Conservation (phyloP, 2,329 filamentous ascomycete genomes). For the Magnaporthiopsis incrustans region DNA sequence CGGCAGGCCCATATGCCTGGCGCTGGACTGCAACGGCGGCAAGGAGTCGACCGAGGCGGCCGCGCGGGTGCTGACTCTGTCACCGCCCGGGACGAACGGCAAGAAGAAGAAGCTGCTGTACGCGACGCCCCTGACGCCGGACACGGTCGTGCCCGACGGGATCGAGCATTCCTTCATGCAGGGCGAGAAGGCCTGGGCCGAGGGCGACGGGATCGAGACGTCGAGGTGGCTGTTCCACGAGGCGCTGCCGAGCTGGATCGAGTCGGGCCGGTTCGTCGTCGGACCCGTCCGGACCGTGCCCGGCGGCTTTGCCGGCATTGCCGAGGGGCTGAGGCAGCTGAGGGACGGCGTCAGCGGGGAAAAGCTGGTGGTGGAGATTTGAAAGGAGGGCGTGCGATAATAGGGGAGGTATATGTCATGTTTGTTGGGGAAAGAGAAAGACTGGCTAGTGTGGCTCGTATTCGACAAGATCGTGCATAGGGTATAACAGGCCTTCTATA, state of each 20-base stretch:
- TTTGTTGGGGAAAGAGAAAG: too few species aligned
- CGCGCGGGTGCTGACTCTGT: neutral
- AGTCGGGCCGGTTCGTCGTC: neutral
- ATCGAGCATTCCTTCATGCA: neutral
- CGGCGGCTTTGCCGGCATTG: neutral
- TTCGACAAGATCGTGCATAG: too few species aligned
- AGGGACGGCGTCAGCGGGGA: neutral
- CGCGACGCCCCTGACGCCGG: neutral
- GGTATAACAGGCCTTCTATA: too few species aligned
- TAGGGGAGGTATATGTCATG: too few species aligned
- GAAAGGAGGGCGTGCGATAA: neutral
- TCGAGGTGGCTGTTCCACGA: neutral
- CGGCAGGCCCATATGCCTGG: neutral
- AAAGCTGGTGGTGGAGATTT: neutral
- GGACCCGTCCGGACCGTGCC: neutral
- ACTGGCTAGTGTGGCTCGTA: too few species aligned
- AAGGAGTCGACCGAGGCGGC: too few species aligned
- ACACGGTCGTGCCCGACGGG: neutral
- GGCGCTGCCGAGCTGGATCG: neutral
- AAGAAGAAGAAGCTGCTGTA: neutral
- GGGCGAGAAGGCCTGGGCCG: neutral
- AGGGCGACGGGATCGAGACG: neutral
- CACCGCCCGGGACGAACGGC: neutral
- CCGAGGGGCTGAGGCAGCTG: neutral
- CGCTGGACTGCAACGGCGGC: conserved; percentile 1